Base-by-base conservation (phyloP, 1,284 basidiomycete genomes). In the Amylostereum chailletii region DNA sequence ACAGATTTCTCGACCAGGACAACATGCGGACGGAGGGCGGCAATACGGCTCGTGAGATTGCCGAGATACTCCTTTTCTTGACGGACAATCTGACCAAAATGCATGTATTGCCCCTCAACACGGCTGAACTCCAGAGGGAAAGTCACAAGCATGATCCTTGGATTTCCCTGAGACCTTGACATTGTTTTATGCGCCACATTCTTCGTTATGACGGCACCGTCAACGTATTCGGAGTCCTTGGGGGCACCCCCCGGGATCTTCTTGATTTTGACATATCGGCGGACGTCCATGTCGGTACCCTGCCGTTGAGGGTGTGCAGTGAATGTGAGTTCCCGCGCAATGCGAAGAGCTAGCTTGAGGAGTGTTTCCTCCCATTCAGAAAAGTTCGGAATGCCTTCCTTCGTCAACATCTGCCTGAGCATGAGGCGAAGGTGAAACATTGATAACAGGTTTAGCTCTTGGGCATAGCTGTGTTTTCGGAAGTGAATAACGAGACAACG, bases 211-310 rank as follows among this genome's bases (percentile, higher is more conserved):
- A 99, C 94, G 7, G 90, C 92, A 2, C 96, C 96, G 55, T 95
- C 90, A 46, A 99, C 90, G 60, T 95, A 99, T 71, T 98, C 94
- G 8, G 92, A 96, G 64, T 99, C 93, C 33, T 74, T 78, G 34
- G 94, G 93, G 46, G 79, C 75, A 8, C 96, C 96, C 9, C 96
- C 96, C 0, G 96, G 94, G 19, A 99, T 89, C 66, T 96, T 95
- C 72, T 99, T 99, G 67, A 99, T 94, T 72, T 99, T 99, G 56
- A 99, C 91, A 58, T 96, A 97, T 31, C 88, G 79, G 44, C 95
- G 79, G 26, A 97, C 87, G 65, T 99, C 95, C 77, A 96, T 94
- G 59, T 96, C 94, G 48, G 91, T 89, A 2, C 86, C 86, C 65
- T 88, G 83, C 3, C 83, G 76, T 58, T 87, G 79, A 33, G 85